Evolutionary conservation across 306 rosid species (phyloP).

Genomic region (Mucuna pruriens): DNA sequence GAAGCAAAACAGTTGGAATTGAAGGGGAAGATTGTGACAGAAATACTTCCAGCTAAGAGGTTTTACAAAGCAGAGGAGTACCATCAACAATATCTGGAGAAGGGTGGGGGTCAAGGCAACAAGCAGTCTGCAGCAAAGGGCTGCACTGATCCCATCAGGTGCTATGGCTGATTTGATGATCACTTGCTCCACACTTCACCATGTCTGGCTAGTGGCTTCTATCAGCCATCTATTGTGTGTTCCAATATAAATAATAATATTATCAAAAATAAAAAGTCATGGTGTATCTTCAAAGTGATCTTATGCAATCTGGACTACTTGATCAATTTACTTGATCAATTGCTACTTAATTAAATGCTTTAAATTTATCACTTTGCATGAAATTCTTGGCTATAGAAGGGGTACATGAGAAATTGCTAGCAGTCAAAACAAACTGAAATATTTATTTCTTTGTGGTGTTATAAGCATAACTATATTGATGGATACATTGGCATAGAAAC

Average conservation of each 20-base stretch:
- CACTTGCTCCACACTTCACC: not conserved
- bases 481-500: constrained; percentile 9
- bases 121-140: constrained; percentile 79
- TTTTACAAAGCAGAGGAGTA: constrained; percentile 93
- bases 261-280: not conserved
- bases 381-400: not conserved
- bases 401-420: constrained; percentile 23
- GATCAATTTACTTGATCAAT: not conserved
- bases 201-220: not conserved
- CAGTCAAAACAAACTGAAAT: constrained; percentile 18
- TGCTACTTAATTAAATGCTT: not conserved
- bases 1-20: constrained; percentile 70
- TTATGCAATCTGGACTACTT: not conserved
- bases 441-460: constrained; percentile 23
- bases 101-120: constrained; percentile 68
- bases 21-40: constrained; percentile 66
- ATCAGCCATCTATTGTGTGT: not conserved
- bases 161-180: constrained; percentile 68
- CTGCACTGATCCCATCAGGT: constrained; percentile 83
- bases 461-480: constrained; percentile 8
- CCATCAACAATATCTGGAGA: constrained; percentile 91
- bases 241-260: not conserved
- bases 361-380: not conserved
- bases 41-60: constrained; percentile 81
- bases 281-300: not conserved